Evolutionary conservation across 768 basidiomycete genomes (phyloP).

Genomic region (Boletus rufocinnamomeus): DNA sequence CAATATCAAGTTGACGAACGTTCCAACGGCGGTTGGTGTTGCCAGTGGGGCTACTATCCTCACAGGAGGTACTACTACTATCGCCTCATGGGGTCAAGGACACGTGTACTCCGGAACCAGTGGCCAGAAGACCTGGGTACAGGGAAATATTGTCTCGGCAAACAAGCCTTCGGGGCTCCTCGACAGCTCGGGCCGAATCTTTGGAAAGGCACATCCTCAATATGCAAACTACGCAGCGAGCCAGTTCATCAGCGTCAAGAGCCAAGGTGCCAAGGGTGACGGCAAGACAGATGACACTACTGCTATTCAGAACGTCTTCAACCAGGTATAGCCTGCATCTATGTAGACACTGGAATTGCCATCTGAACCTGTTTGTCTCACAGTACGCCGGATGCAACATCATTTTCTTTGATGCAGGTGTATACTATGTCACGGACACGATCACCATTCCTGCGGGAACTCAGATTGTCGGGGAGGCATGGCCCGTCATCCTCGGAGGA

Average conservation of each 20-base stretch:
- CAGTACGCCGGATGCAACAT: constrained; percentile 75
- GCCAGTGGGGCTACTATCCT: constrained; percentile 37
- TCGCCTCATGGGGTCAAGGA: constrained; percentile 71
- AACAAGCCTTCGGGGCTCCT: constrained; percentile 58
- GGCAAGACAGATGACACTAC: constrained; percentile 74
- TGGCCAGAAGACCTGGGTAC: constrained; percentile 45
- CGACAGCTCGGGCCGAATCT: constrained; percentile 57
- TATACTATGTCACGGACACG: constrained; percentile 49
- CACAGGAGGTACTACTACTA: constrained; percentile 36
- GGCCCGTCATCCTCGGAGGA: constrained; percentile 47
- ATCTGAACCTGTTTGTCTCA: neutral
- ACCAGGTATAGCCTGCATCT: constrained; percentile 40
- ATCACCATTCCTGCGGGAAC: constrained; percentile 49
- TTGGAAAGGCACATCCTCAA: constrained; percentile 65
- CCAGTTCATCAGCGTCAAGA: constrained; percentile 71
- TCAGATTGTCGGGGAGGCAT: constrained; percentile 52
- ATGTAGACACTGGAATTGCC: neutral
- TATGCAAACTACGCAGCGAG: constrained; percentile 57
- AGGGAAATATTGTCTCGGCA: constrained; percentile 46
- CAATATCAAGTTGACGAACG: constrained; percentile 38
- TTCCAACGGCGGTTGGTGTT: constrained; percentile 36
- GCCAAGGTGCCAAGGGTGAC: constrained; percentile 71
- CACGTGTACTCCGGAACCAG: constrained; percentile 62
- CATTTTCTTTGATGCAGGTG: constrained; percentile 76
- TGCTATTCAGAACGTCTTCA: constrained; percentile 59